Evolutionary conservation across 768 basidiomycete genomes (phyloP), one percentile per base, ranked within the genome.

Genomic region (Crepidotus variabilis): DNA sequence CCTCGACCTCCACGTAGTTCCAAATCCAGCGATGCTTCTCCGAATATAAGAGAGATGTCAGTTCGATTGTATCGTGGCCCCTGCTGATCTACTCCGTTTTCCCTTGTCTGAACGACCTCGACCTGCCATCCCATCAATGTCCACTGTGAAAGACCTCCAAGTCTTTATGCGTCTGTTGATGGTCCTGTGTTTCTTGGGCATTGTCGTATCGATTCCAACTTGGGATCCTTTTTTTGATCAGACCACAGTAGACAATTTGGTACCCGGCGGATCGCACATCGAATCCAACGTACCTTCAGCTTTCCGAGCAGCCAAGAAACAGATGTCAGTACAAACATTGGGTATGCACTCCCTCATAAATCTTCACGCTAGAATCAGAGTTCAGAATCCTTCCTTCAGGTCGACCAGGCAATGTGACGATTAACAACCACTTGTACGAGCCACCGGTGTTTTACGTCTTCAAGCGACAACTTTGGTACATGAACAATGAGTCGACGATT

Each of bases 381-480:
- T 54, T 48, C 28, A 33, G 46, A 51, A 16, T 22, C 16, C 16
- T 33, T 20, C 28, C 28, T 18, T 16, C 65, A 85, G 83, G 78
- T 21, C 58, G 65, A 34, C 70, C 76, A 7, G 80, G 81, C 36
- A 80, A 84, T 57, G 67, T 81, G 24, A 82, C 81, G 6, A 62
- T 81, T 13, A 57, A 67, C 47, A 65, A 69, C 20, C 65, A 71
- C 52, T 60, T 66, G 53, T 60, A 63, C 32, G 56, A 56, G 6
- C 78, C 80, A 13, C 73, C 80, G 7, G 63, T 81, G 16, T 86
- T 85, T 68, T 84, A 82, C 68, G 72, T 86, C 58, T 71, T 77
- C 61, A 73, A 75, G 56, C 69, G 76, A 48, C 77, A 79, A 50
- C 72, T 86, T 22, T 83, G 75, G 72, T 78, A 80, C 51, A 77